phyloP scores from a whole-genome alignment of 1,284 basidiomycete genomes.

The Tilletia indica region DNA sequence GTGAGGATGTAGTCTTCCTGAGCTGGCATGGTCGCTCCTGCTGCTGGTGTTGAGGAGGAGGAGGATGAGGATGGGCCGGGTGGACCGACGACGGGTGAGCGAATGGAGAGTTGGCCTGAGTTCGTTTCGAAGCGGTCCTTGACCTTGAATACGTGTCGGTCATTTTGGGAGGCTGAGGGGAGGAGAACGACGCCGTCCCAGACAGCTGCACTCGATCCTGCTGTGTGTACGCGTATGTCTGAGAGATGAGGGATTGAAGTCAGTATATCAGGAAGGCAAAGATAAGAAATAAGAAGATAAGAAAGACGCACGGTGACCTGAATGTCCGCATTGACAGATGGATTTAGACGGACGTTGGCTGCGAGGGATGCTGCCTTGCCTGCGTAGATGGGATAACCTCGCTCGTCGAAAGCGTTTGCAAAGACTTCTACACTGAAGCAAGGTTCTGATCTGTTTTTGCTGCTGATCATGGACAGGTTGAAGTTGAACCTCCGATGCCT shows the following conservation, averaged over 20 bases:
- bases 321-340: conserved; percentile 37
- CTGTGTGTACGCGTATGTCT: conserved; percentile 46
- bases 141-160: conserved; percentile 40
- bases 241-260: not conserved
- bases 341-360: conserved; percentile 37
- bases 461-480: not conserved
- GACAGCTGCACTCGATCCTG: conserved; percentile 43
- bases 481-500: not conserved
- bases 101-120: conserved; percentile 17
- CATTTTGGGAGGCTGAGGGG: conserved; percentile 33
- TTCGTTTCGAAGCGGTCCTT: conserved; percentile 37
- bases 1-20: conserved; percentile 37
- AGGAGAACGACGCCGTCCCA: conserved; percentile 46
- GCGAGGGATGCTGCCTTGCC: conserved; percentile 36
- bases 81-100: not conserved
- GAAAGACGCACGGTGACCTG: conserved; percentile 35
- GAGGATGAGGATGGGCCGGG: not conserved
- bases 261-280: not conserved
- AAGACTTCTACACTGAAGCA: conserved; percentile 47
- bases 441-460: not conserved
- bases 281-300: not conserved
- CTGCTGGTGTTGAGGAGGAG: not conserved
- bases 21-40: not conserved
- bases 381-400: conserved; percentile 42
- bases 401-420: conserved; percentile 38